phyloP scores from a whole-genome alignment of 208 protist species.

The Wallacemonas collosoma region DNA sequence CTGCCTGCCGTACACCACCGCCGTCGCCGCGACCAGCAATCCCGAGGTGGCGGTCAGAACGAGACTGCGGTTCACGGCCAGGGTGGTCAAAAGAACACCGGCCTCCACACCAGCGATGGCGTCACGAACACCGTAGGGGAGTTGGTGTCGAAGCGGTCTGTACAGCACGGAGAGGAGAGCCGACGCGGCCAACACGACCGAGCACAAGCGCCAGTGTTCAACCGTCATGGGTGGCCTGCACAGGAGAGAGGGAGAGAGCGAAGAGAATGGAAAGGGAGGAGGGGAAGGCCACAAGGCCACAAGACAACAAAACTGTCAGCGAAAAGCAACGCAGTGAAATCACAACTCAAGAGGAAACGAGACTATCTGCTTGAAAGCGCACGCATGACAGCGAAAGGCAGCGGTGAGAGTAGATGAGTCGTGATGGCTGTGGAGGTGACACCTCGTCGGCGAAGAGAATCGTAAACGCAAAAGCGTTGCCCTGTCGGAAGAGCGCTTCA shows the following conservation, averaged over 20 bases:
- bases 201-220: neutral
- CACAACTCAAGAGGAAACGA: too few species aligned
- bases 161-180: neutral
- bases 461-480: too few species aligned
- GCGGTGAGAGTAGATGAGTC: too few species aligned
- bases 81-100: constrained; percentile 5
- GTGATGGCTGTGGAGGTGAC: too few species aligned
- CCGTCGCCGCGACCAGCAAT: neutral
- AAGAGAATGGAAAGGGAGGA: neutral
- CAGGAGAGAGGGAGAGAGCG: too few species aligned
- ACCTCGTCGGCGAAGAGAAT: too few species aligned
- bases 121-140: constrained; percentile 1
- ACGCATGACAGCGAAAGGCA: too few species aligned
- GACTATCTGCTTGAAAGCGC: too few species aligned
- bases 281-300: neutral
- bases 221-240: too few species aligned
- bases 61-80: constrained; percentile 2
- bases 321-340: too few species aligned
- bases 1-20: neutral
- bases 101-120: neutral
- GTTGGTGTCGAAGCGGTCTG: constrained; percentile 1
- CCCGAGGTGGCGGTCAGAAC: neutral
- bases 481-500: too few species aligned
- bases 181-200: neutral
- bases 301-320: neutral